phyloP scores from a whole-genome alignment of 179 eudicot genomes.

The Carnegiea gigantea region DNA sequence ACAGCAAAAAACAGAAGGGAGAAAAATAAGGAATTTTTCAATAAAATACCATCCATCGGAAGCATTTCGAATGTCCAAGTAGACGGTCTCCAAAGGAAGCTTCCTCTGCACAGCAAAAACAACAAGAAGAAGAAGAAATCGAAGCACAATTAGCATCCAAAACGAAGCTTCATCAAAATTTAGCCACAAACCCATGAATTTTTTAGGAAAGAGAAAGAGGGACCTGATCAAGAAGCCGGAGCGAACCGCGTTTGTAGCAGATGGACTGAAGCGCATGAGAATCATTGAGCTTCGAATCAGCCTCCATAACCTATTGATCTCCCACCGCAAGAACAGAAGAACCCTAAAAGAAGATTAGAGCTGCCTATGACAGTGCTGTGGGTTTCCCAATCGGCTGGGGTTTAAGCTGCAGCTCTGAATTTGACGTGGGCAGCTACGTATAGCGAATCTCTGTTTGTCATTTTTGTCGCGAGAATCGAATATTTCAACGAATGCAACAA shows the following conservation, averaged over 20 bases:
- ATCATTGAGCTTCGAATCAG: not conserved
- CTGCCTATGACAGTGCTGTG: not conserved
- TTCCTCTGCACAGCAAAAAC: constrained; percentile 54
- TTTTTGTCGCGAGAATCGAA: not conserved
- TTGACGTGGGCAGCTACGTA: not conserved
- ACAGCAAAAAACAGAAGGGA: not conserved
- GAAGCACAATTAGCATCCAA: not conserved
- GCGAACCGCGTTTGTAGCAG: constrained; percentile 71
- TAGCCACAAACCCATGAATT: not conserved
- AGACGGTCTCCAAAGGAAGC: constrained; percentile 83
- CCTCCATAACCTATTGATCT: not conserved
- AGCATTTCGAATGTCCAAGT: constrained; percentile 64
- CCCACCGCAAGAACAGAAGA: not conserved
- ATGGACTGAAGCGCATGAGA: constrained; percentile 44
- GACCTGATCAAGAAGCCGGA: constrained; percentile 92
- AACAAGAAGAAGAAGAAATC: not conserved
- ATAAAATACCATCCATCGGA: constrained; percentile 72
- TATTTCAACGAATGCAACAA: not conserved
- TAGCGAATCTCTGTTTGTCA: not conserved
- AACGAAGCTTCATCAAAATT: not conserved
- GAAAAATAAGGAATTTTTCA: not conserved
- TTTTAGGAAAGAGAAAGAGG: not conserved
- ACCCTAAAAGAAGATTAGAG: not conserved
- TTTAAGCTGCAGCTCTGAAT: not conserved
- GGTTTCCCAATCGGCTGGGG: not conserved